These are phyloP conservation scores for Dovyalis caffra DNA, from an alignment of 345 rosid species.

Conservation along the genomic window DNA sequence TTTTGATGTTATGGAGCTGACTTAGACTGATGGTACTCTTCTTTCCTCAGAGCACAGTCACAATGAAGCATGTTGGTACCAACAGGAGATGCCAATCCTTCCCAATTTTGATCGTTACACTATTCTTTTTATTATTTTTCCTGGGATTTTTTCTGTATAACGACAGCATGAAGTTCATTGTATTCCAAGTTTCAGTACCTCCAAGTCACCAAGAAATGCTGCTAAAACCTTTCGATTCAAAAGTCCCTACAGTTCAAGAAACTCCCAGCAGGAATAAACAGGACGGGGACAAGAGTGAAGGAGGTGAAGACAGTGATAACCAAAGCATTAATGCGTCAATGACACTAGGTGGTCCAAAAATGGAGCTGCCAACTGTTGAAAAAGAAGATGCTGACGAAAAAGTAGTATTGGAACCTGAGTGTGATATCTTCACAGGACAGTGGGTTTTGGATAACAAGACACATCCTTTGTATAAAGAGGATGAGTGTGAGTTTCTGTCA, in stretches of 20 bases:
- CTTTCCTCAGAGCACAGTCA: too few species aligned
- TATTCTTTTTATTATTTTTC: conserved; percentile 2
- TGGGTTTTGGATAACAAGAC: conserved; percentile 28
- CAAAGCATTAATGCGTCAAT: too few species aligned
- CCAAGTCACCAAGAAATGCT: background rate
- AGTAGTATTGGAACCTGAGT: conserved; percentile 2
- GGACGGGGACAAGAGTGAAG: too few species aligned
- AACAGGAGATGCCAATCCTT: background rate
- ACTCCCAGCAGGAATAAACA: background rate
- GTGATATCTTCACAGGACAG: conserved; percentile 24
- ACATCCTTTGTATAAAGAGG: conserved; percentile 26
- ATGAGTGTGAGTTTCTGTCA: conserved; percentile 18
- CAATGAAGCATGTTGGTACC: too few species aligned
- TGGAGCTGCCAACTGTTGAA: background rate
- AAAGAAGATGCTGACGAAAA: conserved; percentile 4
- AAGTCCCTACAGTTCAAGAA: background rate
- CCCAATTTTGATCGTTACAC: background rate
- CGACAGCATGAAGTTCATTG: background rate
- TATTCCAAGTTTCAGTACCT: background rate
- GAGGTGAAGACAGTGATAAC: too few species aligned
- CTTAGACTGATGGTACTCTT: too few species aligned
- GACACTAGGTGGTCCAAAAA: background rate
- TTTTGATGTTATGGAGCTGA: too few species aligned
- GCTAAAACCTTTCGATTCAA: background rate
- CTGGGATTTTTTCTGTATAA: background rate